phyloP scores from a whole-genome alignment of 2,329 filamentous ascomycete genomes.

The Cadophora sp. region DNA sequence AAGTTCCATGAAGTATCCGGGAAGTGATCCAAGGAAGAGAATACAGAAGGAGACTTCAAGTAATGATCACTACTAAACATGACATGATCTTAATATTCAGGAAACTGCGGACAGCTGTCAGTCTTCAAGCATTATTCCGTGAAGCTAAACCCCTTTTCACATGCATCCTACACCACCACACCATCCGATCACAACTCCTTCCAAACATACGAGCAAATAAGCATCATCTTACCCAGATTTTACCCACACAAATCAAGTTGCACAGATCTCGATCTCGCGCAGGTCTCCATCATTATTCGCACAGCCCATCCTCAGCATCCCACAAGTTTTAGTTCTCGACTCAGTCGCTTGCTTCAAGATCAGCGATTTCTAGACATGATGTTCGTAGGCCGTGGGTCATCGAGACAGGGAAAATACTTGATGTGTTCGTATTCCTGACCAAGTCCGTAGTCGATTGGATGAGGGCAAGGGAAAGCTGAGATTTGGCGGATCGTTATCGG shows the following conservation, averaged over 20 bases:
- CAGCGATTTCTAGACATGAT: conserved; percentile 12
- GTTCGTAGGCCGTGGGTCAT: conserved; percentile 1
- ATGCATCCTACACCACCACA: too few species aligned
- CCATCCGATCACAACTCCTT: neutral
- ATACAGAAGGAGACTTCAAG: neutral
- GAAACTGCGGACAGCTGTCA: too few species aligned
- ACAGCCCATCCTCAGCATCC: neutral
- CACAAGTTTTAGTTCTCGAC: neutral
- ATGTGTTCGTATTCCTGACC: neutral
- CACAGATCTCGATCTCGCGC: conserved; percentile 9
- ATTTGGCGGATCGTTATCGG: conserved; percentile 1
- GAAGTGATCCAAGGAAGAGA: neutral
- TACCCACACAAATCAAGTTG: conserved; percentile 12
- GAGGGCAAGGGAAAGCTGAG: neutral
- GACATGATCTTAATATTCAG: too few species aligned
- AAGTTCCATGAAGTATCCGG: neutral
- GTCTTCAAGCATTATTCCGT: too few species aligned
- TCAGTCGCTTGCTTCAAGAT: neutral
- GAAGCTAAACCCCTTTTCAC: too few species aligned
- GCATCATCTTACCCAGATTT: conserved; percentile 1
- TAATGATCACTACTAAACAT: neutral
- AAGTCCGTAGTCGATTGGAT: neutral
- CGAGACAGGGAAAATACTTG: neutral
- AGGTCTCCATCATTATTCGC: neutral
- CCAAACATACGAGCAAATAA: conserved; percentile 1